A percentile compares a stretch with the other conserved stretches of the same genome.
phyloP scores from a whole-genome alignment of 2,329 filamentous ascomycete genomes.

The Talaromyces piceae region DNA sequence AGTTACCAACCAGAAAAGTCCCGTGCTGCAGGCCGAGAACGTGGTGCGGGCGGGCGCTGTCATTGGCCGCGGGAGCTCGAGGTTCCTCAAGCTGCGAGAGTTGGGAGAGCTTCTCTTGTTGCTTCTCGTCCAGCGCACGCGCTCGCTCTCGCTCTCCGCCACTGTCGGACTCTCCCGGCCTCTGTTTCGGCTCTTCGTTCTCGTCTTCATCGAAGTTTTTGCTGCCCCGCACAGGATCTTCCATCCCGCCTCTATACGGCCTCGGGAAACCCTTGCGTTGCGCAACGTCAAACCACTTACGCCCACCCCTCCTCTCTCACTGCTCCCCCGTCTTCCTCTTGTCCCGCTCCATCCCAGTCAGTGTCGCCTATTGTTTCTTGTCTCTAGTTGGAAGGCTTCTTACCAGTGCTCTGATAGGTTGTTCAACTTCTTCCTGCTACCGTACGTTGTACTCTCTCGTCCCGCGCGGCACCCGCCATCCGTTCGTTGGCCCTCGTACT shows the following conservation, averaged over 20 bases:
- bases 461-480: too few species aligned
- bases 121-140: background rate
- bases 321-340: background rate
- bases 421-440: background rate
- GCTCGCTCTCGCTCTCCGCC: background rate
- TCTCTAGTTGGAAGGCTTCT: background rate
- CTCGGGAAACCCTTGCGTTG: background rate
- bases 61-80: conserved; percentile 8
- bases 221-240: background rate
- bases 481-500: too few species aligned
- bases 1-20: background rate
- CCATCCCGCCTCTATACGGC: background rate
- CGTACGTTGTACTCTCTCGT: too few species aligned
- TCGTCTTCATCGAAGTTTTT: too few species aligned
- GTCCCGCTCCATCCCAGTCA: background rate
- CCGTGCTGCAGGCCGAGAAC: conserved; percentile 7
- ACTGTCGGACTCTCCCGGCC: background rate
- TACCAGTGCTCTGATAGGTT: background rate
- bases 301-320: background rate
- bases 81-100: conserved; percentile 6
- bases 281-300: background rate
- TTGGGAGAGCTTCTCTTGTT: background rate
- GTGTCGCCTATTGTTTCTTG: background rate
- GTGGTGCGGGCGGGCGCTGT: conserved; percentile 3
- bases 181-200: too few species aligned